phyloP scores from a whole-genome alignment of 305 asterid genomes.

The Coffea humblotiana region DNA sequence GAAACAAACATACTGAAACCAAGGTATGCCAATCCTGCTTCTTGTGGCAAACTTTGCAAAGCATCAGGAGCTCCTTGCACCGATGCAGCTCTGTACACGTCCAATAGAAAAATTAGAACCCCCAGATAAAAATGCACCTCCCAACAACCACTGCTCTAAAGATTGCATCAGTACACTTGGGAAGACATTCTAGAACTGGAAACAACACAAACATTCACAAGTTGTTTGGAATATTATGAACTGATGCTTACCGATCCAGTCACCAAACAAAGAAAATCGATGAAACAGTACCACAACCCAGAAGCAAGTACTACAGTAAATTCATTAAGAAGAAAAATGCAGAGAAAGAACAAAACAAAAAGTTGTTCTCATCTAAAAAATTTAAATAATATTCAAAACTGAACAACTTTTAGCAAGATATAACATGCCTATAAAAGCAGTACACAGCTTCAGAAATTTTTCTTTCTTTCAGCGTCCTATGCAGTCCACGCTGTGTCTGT shows the following conservation, averaged over 20 bases:
- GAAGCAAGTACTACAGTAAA: not conserved
- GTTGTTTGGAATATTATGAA: not conserved
- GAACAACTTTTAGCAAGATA: not conserved
- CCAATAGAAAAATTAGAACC: conserved; percentile 31
- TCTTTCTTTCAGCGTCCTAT: conserved; percentile 53
- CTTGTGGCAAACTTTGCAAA: conserved; percentile 75
- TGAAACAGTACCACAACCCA: not conserved
- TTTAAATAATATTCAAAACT: conserved; percentile 7
- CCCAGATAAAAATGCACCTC: not conserved
- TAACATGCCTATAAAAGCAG: conserved; percentile 80
- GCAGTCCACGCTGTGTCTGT: conserved; percentile 71
- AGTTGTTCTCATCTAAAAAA: not conserved
- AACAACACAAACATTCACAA: not conserved
- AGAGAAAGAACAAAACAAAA: not conserved
- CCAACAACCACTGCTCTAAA: not conserved
- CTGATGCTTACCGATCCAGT: not conserved
- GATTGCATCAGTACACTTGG: not conserved
- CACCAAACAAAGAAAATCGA: not conserved
- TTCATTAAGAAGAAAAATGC: not conserved
- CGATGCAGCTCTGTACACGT: conserved; percentile 75
- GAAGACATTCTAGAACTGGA: not conserved
- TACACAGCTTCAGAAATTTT: conserved; percentile 77
- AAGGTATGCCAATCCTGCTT: conserved; percentile 74
- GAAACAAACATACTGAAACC: conserved; percentile 62
- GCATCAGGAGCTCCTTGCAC: conserved; percentile 73